Evolutionary conservation across 208 protist species (phyloP), one percentile per base, ranked within the genome.

Genomic region (Acanthamoeba castellanii): DNA sequence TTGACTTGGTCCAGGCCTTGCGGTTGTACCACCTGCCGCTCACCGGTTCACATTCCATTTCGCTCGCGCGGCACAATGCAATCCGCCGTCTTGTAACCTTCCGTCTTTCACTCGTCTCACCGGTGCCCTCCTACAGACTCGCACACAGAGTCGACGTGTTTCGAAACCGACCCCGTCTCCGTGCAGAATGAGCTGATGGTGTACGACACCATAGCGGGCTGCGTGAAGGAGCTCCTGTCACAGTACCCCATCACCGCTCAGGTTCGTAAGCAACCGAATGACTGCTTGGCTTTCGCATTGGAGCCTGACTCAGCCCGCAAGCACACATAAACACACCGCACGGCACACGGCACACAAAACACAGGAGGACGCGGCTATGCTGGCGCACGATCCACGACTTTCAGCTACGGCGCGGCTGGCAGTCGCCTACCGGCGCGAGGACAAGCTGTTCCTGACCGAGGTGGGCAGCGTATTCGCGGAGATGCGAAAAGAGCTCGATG

Each of bases 391-490:
- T 8, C 70, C 16, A n/a, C 52, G 16, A 9, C 70, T 85, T 16
- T 85, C 76, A 13, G 27, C 34, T 4, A 85, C 76, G 27, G 45
- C 76, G 34, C 76, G 30, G 25, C 13, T 85, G 76, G 76, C 76
- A 0, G 47, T 85, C 5, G 6, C 42, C 47, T 85, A 85, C 76
- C 34, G 76, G 18, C 76, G 25, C 11, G 76, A 85, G 76, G 76
- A 85, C 45, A 85, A 85, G 76, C 76, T 50, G 7, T 85, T 85
- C 76, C 45, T 85, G 25, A 18, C 45, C 3, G 76, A 85, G n/a
- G 20, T 85, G 76, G 27, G 45, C 27, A 32, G 13, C 34, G 47
- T 85, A 6, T 85, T 85, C n/a, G 76, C 37, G 18, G 47, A 50
- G 76, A 85, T 85, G 76, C 9, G 25, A 5, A 22, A 59, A 22